Conservation (phyloP, 495 filamentous ascomycete species). For the Hypoxylon crocopeplum region DNA sequence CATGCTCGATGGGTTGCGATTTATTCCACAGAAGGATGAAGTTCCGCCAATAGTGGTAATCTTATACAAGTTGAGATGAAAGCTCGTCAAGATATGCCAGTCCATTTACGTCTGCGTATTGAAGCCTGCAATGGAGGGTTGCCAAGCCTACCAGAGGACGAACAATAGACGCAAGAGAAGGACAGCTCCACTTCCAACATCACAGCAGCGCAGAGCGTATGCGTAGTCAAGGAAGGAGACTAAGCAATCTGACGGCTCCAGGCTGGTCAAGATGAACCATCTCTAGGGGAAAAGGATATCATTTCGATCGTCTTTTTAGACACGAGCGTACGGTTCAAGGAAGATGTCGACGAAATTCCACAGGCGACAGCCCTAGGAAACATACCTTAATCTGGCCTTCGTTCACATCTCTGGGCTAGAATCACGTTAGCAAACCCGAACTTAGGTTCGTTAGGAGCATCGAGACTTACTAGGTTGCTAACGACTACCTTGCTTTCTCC, state of each 20-base stretch:
- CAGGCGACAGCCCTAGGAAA: conserved; percentile 69
- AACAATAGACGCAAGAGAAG: conserved; percentile 47
- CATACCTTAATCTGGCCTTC: conserved; percentile 99
- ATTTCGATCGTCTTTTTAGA: conserved; percentile 47
- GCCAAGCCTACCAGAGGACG: conserved; percentile 57
- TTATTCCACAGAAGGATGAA: conserved; percentile 29
- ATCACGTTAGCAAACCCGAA: conserved; percentile 57
- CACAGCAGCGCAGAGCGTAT: conserved; percentile 38
- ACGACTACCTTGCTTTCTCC: conserved; percentile 95
- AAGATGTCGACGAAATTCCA: conserved; percentile 62
- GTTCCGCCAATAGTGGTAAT: conserved; percentile 34
- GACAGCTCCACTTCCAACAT: conserved; percentile 56
- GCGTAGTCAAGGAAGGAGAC: conserved; percentile 47
- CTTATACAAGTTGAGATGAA: conserved; percentile 45
- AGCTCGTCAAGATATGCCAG: conserved; percentile 27
- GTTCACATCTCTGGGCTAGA: conserved; percentile 89
- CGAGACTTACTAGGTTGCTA: conserved; percentile 94
- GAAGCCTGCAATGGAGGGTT: conserved; percentile 49
- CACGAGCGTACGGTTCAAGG: conserved; percentile 49
- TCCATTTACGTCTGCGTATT: conserved; percentile 32
- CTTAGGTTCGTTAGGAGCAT: no score
- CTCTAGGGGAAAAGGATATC: conserved; percentile 49
- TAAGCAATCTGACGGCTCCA: conserved; percentile 41
- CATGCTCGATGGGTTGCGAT: conserved; percentile 66
- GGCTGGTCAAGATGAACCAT: conserved; percentile 30